A percentile compares a stretch with the other conserved stretches of the same genome.
Conservation (phyloP, 768 basidiomycete genomes). For the Paxillus involutus region DNA sequence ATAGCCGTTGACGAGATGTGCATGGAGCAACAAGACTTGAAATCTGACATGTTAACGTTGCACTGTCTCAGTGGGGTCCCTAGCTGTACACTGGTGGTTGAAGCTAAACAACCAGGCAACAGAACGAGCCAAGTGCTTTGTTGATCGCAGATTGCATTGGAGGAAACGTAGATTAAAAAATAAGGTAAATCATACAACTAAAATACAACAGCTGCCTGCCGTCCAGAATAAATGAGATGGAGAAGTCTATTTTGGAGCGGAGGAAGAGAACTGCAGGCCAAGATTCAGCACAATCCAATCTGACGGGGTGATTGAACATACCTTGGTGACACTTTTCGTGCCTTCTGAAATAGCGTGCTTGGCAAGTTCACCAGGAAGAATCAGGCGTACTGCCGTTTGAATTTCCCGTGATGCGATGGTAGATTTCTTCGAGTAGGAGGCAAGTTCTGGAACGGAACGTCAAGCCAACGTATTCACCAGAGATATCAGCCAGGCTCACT, state of each 20-base stretch:
- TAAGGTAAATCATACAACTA: constrained; percentile 31
- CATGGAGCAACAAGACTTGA: no score
- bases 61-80: no score
- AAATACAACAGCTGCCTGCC: constrained; percentile 30
- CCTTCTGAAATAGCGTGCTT: constrained; percentile 99
- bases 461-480: not conserved
- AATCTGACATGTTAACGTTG: no score
- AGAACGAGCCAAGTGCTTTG: no score
- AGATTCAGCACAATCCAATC: constrained; percentile 7
- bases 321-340: constrained; percentile 71
- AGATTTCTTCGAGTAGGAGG: constrained; percentile 97
- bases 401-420: constrained; percentile 99
- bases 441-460: constrained; percentile 62
- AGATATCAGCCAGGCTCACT: constrained; percentile 46
- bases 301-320: constrained; percentile 6
- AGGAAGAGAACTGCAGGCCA: constrained; percentile 41
- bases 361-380: constrained; percentile 95
- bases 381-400: constrained; percentile 92
- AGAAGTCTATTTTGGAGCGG: constrained; percentile 39
- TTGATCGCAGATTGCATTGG: no score
- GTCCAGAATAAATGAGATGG: constrained; percentile 15
- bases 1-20: no score
- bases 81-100: no score
- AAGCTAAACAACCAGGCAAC: no score
- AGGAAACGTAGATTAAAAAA: constrained; percentile 23